Percentiles rank a stretch among this genome's conserved stretches.
These are phyloP conservation scores for Plenodomus biglobosus DNA, from an alignment of 2,329 filamentous ascomycete genomes.

Conservation along the genomic window DNA sequence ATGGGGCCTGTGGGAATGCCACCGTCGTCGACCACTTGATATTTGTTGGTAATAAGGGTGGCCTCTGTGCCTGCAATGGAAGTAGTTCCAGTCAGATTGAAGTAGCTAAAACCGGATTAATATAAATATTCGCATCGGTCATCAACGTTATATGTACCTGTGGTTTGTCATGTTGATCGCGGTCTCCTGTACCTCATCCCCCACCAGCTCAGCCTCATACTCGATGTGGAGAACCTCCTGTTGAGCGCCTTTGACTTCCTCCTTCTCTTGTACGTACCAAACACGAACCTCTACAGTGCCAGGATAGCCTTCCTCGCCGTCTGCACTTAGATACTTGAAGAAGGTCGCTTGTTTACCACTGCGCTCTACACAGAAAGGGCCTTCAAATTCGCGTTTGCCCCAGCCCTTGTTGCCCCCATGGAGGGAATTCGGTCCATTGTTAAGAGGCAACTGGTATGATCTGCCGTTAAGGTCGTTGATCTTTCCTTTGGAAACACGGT, in stretches of 20 bases:
- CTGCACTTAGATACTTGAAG: conserved; percentile 63
- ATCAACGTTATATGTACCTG: conserved; percentile 57
- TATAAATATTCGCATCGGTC: neutral
- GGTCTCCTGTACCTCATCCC: conserved; percentile 78
- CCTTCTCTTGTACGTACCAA: conserved; percentile 74
- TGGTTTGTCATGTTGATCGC: conserved; percentile 94
- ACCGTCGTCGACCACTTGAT: conserved; percentile 72
- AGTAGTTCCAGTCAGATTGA: conserved; percentile 63
- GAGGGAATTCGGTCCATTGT: conserved; percentile 73
- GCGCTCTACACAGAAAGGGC: conserved; percentile 62
- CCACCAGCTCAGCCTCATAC: conserved; percentile 82
- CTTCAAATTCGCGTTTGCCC: conserved; percentile 77
- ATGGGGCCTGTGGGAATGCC: conserved; percentile 75
- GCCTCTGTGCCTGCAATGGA: conserved; percentile 65
- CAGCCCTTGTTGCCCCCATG: conserved; percentile 65
- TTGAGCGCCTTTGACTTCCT: conserved; percentile 62
- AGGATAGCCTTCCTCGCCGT: conserved; percentile 89
- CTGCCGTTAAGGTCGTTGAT: conserved; percentile 72
- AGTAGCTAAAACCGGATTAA: conserved; percentile 53
- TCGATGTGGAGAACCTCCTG: conserved; percentile 79
- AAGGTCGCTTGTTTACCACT: conserved; percentile 50
- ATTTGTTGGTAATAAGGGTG: conserved; percentile 59
- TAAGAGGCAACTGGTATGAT: conserved; percentile 69
- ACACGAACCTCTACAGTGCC: conserved; percentile 78
- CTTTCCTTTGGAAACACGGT: conserved; percentile 73